Percentiles rank a stretch among this genome's conserved stretches.
These are phyloP conservation scores for Chlorella variabilis DNA, from an alignment of 163 green algal species.

Conservation along the genomic window DNA sequence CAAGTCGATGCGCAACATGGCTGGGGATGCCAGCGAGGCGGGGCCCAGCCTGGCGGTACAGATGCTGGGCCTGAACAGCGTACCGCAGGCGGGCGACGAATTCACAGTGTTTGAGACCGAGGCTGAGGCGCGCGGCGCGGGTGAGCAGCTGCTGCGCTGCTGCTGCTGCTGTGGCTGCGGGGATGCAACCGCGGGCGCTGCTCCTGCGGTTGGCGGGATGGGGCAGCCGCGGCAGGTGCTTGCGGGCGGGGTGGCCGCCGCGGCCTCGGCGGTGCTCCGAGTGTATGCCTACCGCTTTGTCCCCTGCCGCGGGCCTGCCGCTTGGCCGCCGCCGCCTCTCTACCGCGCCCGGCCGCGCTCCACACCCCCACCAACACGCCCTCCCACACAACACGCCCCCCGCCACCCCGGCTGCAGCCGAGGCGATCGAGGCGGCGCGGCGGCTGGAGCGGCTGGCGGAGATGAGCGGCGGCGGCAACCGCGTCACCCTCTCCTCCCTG, in stretches of 20 bases:
- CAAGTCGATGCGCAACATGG: constrained; percentile 64
- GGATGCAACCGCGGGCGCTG: too few relatives aligned
- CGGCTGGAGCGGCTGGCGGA: constrained; percentile 74
- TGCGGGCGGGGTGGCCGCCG: too few relatives aligned
- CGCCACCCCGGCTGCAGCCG: constrained; percentile 59
- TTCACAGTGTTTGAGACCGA: constrained; percentile 58
- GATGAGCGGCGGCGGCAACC: constrained; percentile 75
- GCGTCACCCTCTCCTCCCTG: constrained; percentile 88
- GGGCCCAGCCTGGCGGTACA: constrained; percentile 91
- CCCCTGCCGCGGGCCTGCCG: neutral
- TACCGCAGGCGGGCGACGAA: constrained; percentile 79
- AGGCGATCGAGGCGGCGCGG: constrained; percentile 49
- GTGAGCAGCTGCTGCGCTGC: neutral
- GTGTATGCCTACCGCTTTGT: too few relatives aligned
- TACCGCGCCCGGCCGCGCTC: too few relatives aligned
- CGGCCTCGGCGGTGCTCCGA: too few relatives aligned
- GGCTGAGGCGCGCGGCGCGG: constrained; percentile 31
- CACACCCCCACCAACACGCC: too few relatives aligned
- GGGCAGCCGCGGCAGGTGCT: too few relatives aligned
- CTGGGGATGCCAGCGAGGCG: constrained; percentile 68
- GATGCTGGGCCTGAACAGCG: constrained; percentile 85
- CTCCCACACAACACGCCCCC: too few relatives aligned
- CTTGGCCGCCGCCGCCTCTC: too few relatives aligned
- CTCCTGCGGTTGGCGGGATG: too few relatives aligned
- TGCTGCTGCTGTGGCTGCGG: neutral